Evolutionary conservation across 139 green algal genomes (phyloP).

Genomic region (Asterochloris erici): DNA sequence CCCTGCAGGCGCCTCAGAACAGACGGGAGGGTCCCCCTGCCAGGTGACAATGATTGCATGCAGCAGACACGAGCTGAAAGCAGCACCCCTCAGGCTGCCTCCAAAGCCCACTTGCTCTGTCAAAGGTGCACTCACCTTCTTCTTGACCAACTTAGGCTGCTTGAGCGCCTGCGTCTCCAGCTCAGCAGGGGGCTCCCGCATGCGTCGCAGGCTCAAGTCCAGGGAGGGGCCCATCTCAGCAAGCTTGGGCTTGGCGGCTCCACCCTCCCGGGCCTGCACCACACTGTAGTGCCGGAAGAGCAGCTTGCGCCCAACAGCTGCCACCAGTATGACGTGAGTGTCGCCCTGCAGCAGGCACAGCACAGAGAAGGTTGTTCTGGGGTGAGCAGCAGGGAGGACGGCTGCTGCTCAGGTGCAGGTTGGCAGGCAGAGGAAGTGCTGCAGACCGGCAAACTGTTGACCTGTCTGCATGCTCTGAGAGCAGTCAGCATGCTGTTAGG

Average conservation of each 20-base stretch:
- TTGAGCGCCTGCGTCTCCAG: conserved; percentile 80
- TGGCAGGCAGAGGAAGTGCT: too few relatives aligned
- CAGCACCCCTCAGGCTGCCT: too few relatives aligned
- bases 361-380: too few relatives aligned
- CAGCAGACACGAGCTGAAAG: too few relatives aligned
- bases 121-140: conserved; percentile 58
- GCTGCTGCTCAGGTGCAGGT: too few relatives aligned
- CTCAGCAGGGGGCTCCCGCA: conserved; percentile 53
- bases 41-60: too few relatives aligned
- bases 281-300: conserved; percentile 76
- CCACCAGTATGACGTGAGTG: conserved; percentile 70
- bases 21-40: too few relatives aligned
- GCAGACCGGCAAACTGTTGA: too few relatives aligned
- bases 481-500: too few relatives aligned
- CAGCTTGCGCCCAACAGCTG: conserved; percentile 32
- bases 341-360: conserved; percentile 37
- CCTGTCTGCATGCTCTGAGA: too few relatives aligned
- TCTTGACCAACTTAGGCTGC: conserved; percentile 61
- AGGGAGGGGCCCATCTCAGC: conserved; percentile 80
- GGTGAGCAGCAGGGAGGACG: too few relatives aligned
- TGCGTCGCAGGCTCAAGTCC: conserved; percentile 72
- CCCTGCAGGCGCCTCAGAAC: too few relatives aligned
- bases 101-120: not conserved
- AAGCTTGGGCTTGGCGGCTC: conserved; percentile 65
- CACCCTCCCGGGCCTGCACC: conserved; percentile 71